A percentile compares a stretch with the other conserved stretches of the same genome.
Evolutionary conservation across 805 yeast species (phyloP).

Genomic region (baker's yeast (Saccharomyces cerevisiae)): DNA sequence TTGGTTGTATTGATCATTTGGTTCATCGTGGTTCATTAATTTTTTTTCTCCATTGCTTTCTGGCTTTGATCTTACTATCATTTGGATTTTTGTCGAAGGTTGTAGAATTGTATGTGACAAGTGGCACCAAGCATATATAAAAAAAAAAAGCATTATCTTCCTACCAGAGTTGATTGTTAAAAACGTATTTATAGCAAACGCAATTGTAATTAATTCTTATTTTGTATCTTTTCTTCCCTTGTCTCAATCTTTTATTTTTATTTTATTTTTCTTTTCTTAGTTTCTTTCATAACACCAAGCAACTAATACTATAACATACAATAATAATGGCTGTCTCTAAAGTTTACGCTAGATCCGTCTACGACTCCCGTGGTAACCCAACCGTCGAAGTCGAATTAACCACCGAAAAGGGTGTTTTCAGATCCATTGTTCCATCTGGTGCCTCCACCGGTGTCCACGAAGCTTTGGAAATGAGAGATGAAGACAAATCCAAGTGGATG

Average conservation of each 20-base stretch:
- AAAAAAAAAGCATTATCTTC: background rate
- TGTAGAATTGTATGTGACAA: background rate
- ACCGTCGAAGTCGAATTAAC: slow-evolving; percentile 96
- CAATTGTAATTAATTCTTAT: background rate
- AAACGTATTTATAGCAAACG: background rate
- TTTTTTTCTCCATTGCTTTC: slow-evolving; percentile 1
- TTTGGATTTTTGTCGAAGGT: background rate
- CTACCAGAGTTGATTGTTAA: background rate
- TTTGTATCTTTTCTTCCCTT: background rate
- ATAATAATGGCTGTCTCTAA: slow-evolving; percentile 71
- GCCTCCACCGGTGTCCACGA: slow-evolving; percentile 99
- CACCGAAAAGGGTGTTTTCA: slow-evolving; percentile 89
- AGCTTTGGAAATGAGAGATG: slow-evolving; percentile 97
- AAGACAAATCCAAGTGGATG: slow-evolving; percentile 93
- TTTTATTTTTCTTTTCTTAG: slow-evolving; percentile 1
- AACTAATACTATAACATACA: slow-evolving; percentile 12
- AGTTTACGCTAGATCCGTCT: slow-evolving; percentile 90
- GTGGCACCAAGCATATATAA: slow-evolving; percentile 4
- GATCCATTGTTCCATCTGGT: slow-evolving; percentile 98
- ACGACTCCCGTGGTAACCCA: slow-evolving; percentile 99
- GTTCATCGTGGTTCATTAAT: slow-evolving; percentile 1
- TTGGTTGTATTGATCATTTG: background rate
- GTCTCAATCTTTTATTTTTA: background rate
- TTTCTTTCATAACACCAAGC: slow-evolving; percentile 13
- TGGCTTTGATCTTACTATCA: background rate